Percentiles rank a stretch among this genome's conserved stretches.
Conservation (phyloP, 768 basidiomycete genomes). For the Naematelia encephala region DNA sequence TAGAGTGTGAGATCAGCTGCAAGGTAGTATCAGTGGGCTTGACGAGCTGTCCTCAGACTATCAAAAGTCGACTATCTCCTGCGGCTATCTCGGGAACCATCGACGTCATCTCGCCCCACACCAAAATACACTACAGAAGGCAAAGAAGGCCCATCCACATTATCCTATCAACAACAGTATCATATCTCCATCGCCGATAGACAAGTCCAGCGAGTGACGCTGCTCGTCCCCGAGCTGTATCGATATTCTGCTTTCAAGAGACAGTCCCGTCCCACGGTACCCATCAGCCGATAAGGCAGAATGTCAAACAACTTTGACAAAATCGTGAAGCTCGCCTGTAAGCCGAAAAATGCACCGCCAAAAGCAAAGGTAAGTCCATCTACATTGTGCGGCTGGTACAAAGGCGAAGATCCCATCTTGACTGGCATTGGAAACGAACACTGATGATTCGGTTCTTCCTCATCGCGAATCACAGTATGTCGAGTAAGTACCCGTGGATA, state of each 20-base stretch:
- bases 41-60: too few relatives aligned
- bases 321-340: conserved; percentile 92
- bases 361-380: conserved; percentile 74
- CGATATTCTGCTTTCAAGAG: not conserved
- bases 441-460: not conserved
- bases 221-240: not conserved
- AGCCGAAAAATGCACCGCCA: conserved; percentile 91
- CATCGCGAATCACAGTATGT: conserved; percentile 64
- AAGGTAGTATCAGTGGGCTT: too few relatives aligned
- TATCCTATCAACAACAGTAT: not conserved
- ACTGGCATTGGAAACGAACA: conserved; percentile 1
- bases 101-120: not conserved
- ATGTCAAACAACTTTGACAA: conserved; percentile 54
- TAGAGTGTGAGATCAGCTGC: too few relatives aligned
- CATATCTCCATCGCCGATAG: not conserved
- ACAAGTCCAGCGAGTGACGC: not conserved
- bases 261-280: too few relatives aligned
- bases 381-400: not conserved
- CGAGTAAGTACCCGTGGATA: conserved; percentile 54
- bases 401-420: not conserved
- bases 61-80: not conserved
- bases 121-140: not conserved
- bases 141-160: not conserved
- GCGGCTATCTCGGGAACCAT: not conserved
- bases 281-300: conserved; percentile 5